phyloP scores from a whole-genome alignment of 768 basidiomycete species.

The Crassisporium funariophilum region DNA sequence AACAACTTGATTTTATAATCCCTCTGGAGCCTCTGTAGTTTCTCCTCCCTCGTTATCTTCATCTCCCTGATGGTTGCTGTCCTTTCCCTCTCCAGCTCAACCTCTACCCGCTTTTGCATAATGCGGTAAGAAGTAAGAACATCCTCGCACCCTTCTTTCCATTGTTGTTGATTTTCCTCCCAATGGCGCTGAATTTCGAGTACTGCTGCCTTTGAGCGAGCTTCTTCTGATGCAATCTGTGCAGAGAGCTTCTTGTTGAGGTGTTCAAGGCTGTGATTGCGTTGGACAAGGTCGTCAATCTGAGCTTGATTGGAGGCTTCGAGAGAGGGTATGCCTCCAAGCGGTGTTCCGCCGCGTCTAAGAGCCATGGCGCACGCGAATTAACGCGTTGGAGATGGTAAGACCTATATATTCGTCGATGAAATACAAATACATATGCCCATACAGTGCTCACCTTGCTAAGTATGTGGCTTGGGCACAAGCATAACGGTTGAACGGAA shows the following conservation, averaged over 20 bases:
- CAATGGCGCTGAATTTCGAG: slow-evolving; percentile 48
- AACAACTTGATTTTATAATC: slow-evolving; percentile 73
- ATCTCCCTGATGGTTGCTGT: slow-evolving; percentile 53
- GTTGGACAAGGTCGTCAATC: slow-evolving; percentile 73
- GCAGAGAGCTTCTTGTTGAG: slow-evolving; percentile 56
- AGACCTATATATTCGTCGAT: too few species aligned
- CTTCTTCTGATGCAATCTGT: slow-evolving; percentile 45
- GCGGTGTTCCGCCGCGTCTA: slow-evolving; percentile 18
- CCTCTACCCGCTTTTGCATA: slow-evolving; percentile 58
- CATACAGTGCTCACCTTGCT: too few species aligned
- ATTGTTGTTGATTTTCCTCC: slow-evolving; percentile 55
- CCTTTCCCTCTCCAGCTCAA: slow-evolving; percentile 57
- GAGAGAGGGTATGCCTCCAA: slow-evolving; percentile 43
- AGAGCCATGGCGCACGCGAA: slow-evolving; percentile 19
- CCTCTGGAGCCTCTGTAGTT: slow-evolving; percentile 58
- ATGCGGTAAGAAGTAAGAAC: slow-evolving; percentile 66
- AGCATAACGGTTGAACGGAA: too few species aligned
- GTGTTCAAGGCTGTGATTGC: slow-evolving; percentile 65
- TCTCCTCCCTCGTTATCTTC: slow-evolving; percentile 57
- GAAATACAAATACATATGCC: too few species aligned
- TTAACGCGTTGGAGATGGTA: too few species aligned
- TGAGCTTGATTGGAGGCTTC: slow-evolving; percentile 65
- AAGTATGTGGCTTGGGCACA: too few species aligned
- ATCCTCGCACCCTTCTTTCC: slow-evolving; percentile 64
- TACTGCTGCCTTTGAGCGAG: slow-evolving; percentile 43